Evolutionary conservation across 106 monocot genomes (phyloP).

Genomic region (Hemerocallis citrina): DNA sequence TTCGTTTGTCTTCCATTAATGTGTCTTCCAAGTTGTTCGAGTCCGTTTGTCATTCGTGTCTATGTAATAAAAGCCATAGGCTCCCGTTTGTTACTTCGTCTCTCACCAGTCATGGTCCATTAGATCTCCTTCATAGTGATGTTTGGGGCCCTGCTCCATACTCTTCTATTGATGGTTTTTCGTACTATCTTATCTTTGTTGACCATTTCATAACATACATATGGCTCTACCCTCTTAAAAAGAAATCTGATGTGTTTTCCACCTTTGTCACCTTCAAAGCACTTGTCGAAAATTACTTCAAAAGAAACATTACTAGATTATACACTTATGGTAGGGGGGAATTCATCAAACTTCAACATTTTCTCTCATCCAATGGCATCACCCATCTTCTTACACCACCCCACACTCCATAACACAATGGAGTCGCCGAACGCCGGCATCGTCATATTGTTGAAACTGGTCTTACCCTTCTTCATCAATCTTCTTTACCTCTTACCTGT

Average conservation of each 20-base stretch:
- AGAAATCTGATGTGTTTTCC: no score
- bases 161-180: not conserved
- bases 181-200: not conserved
- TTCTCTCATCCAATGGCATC: not conserved
- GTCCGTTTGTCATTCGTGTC: no score
- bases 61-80: no score
- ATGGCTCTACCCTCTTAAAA: not conserved
- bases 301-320: not conserved
- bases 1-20: no score
- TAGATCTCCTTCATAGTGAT: not conserved
- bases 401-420: not conserved
- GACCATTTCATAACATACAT: not conserved
- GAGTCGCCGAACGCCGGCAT: not conserved
- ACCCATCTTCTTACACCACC: not conserved
- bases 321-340: not conserved
- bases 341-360: not conserved
- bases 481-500: not conserved
- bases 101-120: not conserved
- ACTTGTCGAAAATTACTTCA: slow-evolving; percentile 1
- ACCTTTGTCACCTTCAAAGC: not conserved
- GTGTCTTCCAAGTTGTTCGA: no score
- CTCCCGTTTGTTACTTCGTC: not conserved
- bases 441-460: not conserved
- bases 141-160: not conserved
- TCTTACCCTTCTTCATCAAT: not conserved